These are phyloP conservation scores for Thamnidium elegans DNA, from an alignment of 192 early-diverging fungal genomes.

Conservation along the genomic window DNA sequence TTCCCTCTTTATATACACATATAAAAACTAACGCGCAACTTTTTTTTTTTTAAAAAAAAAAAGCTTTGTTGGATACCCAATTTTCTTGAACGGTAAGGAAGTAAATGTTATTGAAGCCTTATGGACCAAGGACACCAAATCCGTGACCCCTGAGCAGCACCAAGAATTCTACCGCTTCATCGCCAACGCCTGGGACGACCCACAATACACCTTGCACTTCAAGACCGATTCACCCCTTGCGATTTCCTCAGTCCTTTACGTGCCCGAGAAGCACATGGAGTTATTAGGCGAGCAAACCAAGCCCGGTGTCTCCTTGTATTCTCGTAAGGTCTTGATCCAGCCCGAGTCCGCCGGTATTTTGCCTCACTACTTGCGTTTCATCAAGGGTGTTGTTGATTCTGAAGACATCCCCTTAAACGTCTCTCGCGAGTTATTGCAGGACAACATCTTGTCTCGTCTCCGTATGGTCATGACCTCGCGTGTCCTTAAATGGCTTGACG, in stretches of 20 bases:
- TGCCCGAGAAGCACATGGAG: conserved; percentile 60
- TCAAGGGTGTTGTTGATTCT: conserved; percentile 81
- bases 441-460: conserved; percentile 60
- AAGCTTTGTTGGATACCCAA: conserved; percentile 59
- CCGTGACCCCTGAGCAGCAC: conserved; percentile 56
- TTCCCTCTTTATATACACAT: neutral
- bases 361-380: conserved; percentile 72
- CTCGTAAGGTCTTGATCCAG: conserved; percentile 64
- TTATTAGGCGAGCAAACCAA: conserved; percentile 49
- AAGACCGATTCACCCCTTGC: conserved; percentile 61
- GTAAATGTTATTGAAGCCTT: conserved; percentile 61
- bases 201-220: conserved; percentile 58
- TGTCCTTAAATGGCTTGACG: conserved; percentile 55
- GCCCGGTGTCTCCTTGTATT: conserved; percentile 63
- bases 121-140: conserved; percentile 57
- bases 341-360: conserved; percentile 66
- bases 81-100: conserved; percentile 51
- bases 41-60: conserved; percentile 6
- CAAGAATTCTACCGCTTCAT: conserved; percentile 61
- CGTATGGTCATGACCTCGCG: conserved; percentile 53
- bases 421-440: conserved; percentile 79
- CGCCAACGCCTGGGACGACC: conserved; percentile 57
- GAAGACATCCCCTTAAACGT: conserved; percentile 86
- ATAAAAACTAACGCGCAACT: too few relatives aligned
- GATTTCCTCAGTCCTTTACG: conserved; percentile 57